Evolutionary conservation across 495 filamentous ascomycete species (phyloP), one percentile per base, ranked within the genome.

Genomic region (Podospora pseudoanserina): DNA sequence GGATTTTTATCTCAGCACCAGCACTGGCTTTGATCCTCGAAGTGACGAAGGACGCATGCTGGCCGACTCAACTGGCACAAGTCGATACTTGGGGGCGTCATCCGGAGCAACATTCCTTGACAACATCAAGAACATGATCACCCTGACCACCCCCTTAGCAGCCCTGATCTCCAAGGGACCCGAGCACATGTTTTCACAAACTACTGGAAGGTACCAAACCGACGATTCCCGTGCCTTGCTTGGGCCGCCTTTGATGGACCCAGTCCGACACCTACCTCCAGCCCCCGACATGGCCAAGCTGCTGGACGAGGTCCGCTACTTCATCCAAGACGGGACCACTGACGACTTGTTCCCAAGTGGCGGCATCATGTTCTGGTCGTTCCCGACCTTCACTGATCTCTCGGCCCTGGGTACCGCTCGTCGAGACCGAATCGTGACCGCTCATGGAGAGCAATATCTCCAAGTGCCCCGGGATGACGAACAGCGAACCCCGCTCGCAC

Each of bases 51-150:
- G 77, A 18, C 67, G 76, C 49, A 70, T 81, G 67, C 74, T 82
- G 13, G 65, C 70, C 18, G 79, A 81, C 63, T 49, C 61, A 2
- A 75, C 74, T 20, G 78, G 79, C 34, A 78, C 68, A 18, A 44
- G 68, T 0, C 75, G 79, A 62, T 81, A 73, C 66, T 72, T 75
- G n/a, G 80, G 80, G 18, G 73, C 71, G 67, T 79, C 80, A 5
- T 78, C 79, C 15, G 80, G 78, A 32, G 76, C 78, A 3, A 76
- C 74, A 11, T 82, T 78, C 34, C 73, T 79, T 5, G 80, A 82
- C 66, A 65, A 73, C 3, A 65, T 81, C 26, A 80, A 78, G 70
- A 66, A 68, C 26, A 76, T 82, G 49, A 76, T 82, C 63, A 71
- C 66, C 4, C 70, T 68, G 9, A 60, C 71, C 20, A 72, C 70